Base-by-base conservation (phyloP, 495 filamentous ascomycete species). In the Arthonia radiata region DNA sequence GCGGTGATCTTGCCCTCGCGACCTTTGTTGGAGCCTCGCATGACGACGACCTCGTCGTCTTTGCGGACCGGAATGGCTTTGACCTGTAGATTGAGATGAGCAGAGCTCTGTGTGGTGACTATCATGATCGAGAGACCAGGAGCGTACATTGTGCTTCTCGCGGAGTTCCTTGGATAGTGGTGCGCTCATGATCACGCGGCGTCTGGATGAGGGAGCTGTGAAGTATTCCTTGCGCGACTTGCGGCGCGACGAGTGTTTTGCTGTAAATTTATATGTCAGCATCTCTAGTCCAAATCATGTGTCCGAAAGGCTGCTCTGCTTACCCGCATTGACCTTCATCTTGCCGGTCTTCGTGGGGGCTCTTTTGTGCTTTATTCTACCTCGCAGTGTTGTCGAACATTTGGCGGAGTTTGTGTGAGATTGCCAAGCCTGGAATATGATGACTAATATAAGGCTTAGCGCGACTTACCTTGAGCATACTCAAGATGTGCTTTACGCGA, bases 141-240 rank as follows among this genome's bases (percentile, higher is more conserved):
- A 0, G 12, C 67, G 34, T 67, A 89, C 82, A 48, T 79, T 80
- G 64, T 93, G 69, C 65, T 94, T 89, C 50, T 83, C 79, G 41
- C 76, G 65, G 40, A 99, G 68, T 57, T 97, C 86, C 58, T 86
- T 90, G 64, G 67, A 76, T 32, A 97, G 67, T 32, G 77, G 74
- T 27, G 86, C 86, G 57, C 67, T 76, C 77, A 99, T 89, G 57
- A 82, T 80, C 38, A 71, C 60, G 42, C 86, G 74, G 51, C 89
- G 82, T 45, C 76, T 67, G 57, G 70, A 74, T 48, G 79, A 90
- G 27, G 81, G 80, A 34, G 86, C 86, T 36, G 53, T 54, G 71
- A 90, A 94, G 64, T 99, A 83, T 38, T 76, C 78, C 66, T 89
- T 89, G 57, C 86, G 77, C 52, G 76, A 78, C 74, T 99, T 99